A percentile compares a stretch with the other conserved stretches of the same genome.
phyloP scores from a whole-genome alignment of 192 early-diverging fungal genomes.

The Globomyces pollinis-pini region DNA sequence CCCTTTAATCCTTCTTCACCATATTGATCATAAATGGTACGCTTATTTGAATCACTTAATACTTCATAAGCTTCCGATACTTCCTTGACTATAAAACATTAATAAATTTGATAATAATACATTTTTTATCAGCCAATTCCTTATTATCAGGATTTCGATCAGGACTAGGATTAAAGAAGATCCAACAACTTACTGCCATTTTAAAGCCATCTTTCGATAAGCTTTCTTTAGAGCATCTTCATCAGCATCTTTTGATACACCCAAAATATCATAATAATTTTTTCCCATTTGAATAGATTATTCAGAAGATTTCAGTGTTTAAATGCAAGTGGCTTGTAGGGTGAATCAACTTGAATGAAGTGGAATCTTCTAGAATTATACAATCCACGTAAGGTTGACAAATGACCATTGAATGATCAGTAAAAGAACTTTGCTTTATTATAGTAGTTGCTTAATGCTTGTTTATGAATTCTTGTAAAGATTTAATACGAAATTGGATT shows the following conservation, averaged over 20 bases:
- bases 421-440: neutral
- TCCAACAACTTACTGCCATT: too few species aligned
- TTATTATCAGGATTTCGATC: slow-evolving; percentile 64
- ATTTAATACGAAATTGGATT: too few species aligned
- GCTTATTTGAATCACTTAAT: slow-evolving; percentile 44
- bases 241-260: slow-evolving; percentile 59
- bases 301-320: neutral
- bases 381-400: neutral
- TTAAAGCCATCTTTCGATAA: slow-evolving; percentile 59
- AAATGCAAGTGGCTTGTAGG: neutral
- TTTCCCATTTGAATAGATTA: slow-evolving; percentile 5
- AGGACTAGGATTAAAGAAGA: too few species aligned
- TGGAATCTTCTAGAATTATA: neutral
- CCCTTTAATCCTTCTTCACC: slow-evolving; percentile 54
- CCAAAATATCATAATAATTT: slow-evolving; percentile 94
- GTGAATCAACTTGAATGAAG: neutral
- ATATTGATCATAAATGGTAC: slow-evolving; percentile 46
- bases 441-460: neutral
- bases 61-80: slow-evolving; percentile 51
- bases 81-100: too few species aligned
- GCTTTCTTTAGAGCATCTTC: slow-evolving; percentile 65
- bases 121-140: slow-evolving; percentile 63
- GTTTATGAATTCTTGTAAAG: neutral
- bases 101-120: too few species aligned
- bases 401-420: neutral